Evolutionary conservation across 805 yeast species (phyloP), one percentile per base, ranked within the genome.

Genomic region (Geotrichum ghanense): DNA sequence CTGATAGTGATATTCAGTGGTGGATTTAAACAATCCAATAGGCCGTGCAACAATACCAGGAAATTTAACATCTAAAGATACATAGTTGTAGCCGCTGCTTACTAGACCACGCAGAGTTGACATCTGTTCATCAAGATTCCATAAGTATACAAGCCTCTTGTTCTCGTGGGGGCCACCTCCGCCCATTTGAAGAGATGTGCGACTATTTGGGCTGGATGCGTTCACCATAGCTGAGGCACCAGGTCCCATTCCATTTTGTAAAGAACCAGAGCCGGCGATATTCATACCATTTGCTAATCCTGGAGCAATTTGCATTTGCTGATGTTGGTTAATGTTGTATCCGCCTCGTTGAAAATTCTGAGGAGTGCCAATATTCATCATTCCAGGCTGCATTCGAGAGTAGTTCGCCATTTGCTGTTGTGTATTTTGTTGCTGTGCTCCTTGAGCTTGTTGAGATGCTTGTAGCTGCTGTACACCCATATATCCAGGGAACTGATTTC

Each of bases 41-140:
- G 98, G 98, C 56, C 98, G 76, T 2, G 95, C 95, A 22, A 90
- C 82, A 20, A 94, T 85, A 0, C 98, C 98, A 0, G 96, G 96
- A 60, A 92, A 88, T 63, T 92, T 97, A 42, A 94, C 88, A 55
- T 88, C 89, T 49, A 88, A 75, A 2, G 72, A 59, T 6, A 69
- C 57, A 45, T 61, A 64, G 42, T 64, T 65, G 56, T 65, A 69
- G 35, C 62, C 59, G 21, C 63, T 58, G 21, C 63, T 58, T 14
- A 63, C 57, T 22, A 66, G 56, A 45, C 62, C 65, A 19, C 70
- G 60, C 34, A 70, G 52, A 17, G 61, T 51, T 16, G 62, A 61
- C 64, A 70, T 61, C 51, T 66, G 69, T 49, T 64, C 65, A 44
- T 62, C 64, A 45, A 68, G 57, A 50, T 69, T 71, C 56, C 67